Conservation (phyloP, 2,329 filamentous ascomycete genomes). For the Bipolaris cookei region DNA sequence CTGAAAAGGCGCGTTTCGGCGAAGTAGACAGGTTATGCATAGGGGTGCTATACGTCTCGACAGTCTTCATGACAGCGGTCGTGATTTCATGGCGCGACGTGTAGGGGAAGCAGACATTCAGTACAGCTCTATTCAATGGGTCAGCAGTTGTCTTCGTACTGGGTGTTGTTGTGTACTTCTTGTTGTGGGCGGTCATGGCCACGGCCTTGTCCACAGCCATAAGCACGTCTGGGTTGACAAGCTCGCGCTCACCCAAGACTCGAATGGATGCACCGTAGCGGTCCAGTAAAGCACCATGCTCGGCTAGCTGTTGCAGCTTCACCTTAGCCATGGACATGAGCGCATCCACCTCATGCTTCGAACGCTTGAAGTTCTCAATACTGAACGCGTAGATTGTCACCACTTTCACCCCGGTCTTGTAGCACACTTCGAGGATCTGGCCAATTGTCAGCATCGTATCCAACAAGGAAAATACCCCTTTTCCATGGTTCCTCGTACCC, state of each 20-base stretch:
- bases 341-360: slow-evolving; percentile 94
- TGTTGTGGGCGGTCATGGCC: slow-evolving; percentile 85
- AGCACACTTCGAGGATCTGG: slow-evolving; percentile 92
- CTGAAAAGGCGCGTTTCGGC: slow-evolving; percentile 75
- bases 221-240: slow-evolving; percentile 86
- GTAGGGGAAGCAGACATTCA: slow-evolving; percentile 98
- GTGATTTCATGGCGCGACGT: slow-evolving; percentile 96
- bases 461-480: neutral
- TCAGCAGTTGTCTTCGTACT: slow-evolving; percentile 9
- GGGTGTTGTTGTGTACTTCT: slow-evolving; percentile 62
- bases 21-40: slow-evolving; percentile 61
- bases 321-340: slow-evolving; percentile 98
- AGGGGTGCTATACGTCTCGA: slow-evolving; percentile 82
- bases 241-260: slow-evolving; percentile 80
- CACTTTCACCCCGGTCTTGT: slow-evolving; percentile 94
- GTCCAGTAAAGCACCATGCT: slow-evolving; percentile 91
- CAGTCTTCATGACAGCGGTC: slow-evolving; percentile 83
- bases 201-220: slow-evolving; percentile 87
- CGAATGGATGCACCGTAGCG: slow-evolving; percentile 88
- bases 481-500: slow-evolving; percentile 60
- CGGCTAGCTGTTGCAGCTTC: slow-evolving; percentile 87
- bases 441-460: slow-evolving; percentile 41
- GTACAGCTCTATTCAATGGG: slow-evolving; percentile 58
- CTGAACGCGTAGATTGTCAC: slow-evolving; percentile 98
- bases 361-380: slow-evolving; percentile 98